phyloP scores from a whole-genome alignment of 441 rosid species.

The Erodium moschatum region DNA sequence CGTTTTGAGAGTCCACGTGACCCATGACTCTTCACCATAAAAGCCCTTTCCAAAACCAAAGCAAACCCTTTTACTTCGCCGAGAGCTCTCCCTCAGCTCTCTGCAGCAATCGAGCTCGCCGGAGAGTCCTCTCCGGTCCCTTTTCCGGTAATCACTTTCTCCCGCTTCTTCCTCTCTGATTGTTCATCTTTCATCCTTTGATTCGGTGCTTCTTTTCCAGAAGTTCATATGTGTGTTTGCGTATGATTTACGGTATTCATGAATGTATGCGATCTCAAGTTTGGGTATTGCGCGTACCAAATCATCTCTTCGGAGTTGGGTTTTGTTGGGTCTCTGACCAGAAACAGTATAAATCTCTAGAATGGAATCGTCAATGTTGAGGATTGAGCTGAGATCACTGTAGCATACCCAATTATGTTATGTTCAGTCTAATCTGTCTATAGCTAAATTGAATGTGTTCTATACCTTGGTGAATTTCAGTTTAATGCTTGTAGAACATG shows the following conservation, averaged over 20 bases:
- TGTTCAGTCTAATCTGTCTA: not conserved
- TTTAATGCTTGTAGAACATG: not conserved
- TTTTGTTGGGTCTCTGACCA: too few relatives aligned
- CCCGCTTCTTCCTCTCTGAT: not conserved
- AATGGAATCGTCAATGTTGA: not conserved
- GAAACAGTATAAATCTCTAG: not conserved
- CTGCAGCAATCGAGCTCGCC: not conserved
- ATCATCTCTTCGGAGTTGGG: too few relatives aligned
- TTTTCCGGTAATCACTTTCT: not conserved
- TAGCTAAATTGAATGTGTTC: not conserved
- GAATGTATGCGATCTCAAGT: not conserved
- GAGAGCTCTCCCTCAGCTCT: not conserved
- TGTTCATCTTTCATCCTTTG: not conserved
- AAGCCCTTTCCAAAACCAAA: too few relatives aligned
- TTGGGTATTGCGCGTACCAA: not conserved
- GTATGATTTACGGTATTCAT: not conserved
- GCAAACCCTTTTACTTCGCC: not conserved
- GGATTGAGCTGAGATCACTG: not conserved
- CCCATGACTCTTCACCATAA: too few relatives aligned
- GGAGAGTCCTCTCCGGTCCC: not conserved
- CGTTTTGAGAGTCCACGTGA: too few relatives aligned
- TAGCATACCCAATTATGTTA: not conserved
- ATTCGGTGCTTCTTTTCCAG: not conserved
- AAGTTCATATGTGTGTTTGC: not conserved
- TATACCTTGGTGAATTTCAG: not conserved